Conservation (phyloP, 2,329 filamentous ascomycete species). For the Curvularia spicifera region DNA sequence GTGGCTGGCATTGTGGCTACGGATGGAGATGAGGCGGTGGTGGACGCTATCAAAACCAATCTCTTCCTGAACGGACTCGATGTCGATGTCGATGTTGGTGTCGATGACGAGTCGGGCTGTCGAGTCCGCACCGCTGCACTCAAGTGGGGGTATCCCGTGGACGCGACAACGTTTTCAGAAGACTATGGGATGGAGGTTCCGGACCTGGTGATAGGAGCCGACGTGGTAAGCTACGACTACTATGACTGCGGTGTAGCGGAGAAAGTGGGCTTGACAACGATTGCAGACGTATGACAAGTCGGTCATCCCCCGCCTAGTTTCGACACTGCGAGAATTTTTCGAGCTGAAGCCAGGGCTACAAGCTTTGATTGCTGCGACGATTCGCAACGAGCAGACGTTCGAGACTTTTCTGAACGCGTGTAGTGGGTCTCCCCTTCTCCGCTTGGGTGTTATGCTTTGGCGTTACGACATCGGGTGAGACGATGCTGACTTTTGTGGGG, state of each 20-base stretch:
- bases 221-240: conserved; percentile 60
- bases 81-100: conserved; percentile 37
- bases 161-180: conserved; percentile 65
- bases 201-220: conserved; percentile 75
- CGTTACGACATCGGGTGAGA: conserved; percentile 31
- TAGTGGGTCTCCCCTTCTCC: conserved; percentile 51
- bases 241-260: conserved; percentile 14
- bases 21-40: conserved; percentile 76
- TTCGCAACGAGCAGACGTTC: conserved; percentile 74
- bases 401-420: conserved; percentile 67
- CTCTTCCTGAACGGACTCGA: conserved; percentile 71
- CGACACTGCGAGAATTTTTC: conserved; percentile 69
- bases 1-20: conserved; percentile 69
- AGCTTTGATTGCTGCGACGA: conserved; percentile 72
- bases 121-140: conserved; percentile 61
- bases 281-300: conserved; percentile 71
- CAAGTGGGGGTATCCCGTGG: conserved; percentile 68
- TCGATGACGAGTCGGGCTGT: conserved; percentile 34
- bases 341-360: conserved; percentile 61
- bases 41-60: conserved; percentile 71
- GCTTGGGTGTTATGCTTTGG: conserved; percentile 23
- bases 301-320: conserved; percentile 68
- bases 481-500: conserved; percentile 48
- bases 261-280: conserved; percentile 22
- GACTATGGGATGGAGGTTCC: conserved; percentile 55